Conservation (phyloP, 306 rosid species). For the Myrica gale region DNA sequence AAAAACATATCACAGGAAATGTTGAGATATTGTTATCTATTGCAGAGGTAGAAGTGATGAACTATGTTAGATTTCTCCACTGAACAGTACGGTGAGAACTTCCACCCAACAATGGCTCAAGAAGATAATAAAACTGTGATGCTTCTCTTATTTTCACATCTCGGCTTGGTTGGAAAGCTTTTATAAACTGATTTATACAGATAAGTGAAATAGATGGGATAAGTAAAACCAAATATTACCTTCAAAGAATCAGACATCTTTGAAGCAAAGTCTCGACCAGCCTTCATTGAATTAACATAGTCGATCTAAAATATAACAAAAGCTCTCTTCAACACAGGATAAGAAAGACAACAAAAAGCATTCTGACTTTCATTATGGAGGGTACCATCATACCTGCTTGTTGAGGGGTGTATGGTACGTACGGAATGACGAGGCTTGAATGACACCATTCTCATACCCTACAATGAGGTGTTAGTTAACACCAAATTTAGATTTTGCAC, state of each 20-base stretch:
- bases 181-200: not conserved
- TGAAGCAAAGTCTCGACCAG: constrained; percentile 88
- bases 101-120: not conserved
- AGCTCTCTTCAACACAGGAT: constrained; percentile 19
- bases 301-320: constrained; percentile 52
- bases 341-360: constrained; percentile 20
- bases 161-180: not conserved
- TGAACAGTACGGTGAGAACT: not conserved
- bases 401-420: constrained; percentile 95
- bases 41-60: constrained; percentile 17
- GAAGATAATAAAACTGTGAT: constrained; percentile 6
- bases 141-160: not conserved
- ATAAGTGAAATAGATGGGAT: not conserved
- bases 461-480: constrained; percentile 16
- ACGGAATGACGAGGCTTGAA: constrained; percentile 92
- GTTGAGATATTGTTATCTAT: constrained; percentile 10
- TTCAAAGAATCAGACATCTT: constrained; percentile 85
- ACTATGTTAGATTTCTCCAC: not conserved
- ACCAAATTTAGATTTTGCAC: constrained; percentile 20
- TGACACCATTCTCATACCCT: constrained; percentile 74
- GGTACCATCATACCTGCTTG: constrained; percentile 64
- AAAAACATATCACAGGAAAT: constrained; percentile 17
- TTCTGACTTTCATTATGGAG: constrained; percentile 10
- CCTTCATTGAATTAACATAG: constrained; percentile 88
- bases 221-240: constrained; percentile 42